Conservation (phyloP, 768 basidiomycete species). For the Phlebiopsis gigantea region DNA sequence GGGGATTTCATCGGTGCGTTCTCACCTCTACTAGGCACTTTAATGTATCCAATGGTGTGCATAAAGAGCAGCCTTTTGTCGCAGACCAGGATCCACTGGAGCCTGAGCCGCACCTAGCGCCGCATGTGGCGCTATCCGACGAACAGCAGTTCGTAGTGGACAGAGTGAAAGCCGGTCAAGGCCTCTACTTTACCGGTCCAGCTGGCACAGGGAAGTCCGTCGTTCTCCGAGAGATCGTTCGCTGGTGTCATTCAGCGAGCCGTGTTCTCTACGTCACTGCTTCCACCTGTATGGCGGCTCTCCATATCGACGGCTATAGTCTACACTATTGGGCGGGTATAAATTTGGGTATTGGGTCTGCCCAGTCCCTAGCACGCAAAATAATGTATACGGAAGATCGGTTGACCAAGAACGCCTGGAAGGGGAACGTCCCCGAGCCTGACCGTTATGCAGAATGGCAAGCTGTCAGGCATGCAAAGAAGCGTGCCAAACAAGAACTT, state of each 20-base stretch:
- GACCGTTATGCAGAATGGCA: too few relatives aligned
- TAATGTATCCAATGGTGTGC: too few relatives aligned
- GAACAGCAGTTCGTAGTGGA: slow-evolving; percentile 48
- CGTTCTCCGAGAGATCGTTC: slow-evolving; percentile 70
- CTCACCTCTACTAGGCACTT: too few relatives aligned
- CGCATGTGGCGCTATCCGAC: too few relatives aligned
- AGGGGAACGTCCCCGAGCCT: too few relatives aligned
- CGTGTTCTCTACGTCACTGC: slow-evolving; percentile 68
- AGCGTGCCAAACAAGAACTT: too few relatives aligned
- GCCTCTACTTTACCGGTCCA: slow-evolving; percentile 83
- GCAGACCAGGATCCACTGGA: too few relatives aligned
- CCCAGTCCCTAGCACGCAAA: slow-evolving; percentile 49
- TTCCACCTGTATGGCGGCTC: slow-evolving; percentile 72
- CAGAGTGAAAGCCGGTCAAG: slow-evolving; percentile 53
- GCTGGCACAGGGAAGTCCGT: slow-evolving; percentile 92
- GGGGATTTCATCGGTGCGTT: too few relatives aligned
- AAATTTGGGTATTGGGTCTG: slow-evolving; percentile 59
- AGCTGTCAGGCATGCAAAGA: too few relatives aligned
- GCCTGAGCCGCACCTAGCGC: too few relatives aligned
- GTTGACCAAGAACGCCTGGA: too few relatives aligned
- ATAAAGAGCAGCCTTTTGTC: too few relatives aligned
- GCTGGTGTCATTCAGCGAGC: slow-evolving; percentile 8
- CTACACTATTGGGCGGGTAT: slow-evolving; percentile 79
- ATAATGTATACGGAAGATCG: slow-evolving; percentile 37
- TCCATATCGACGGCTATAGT: slow-evolving; percentile 79